Percentiles rank a stretch among this genome's conserved stretches.
Conservation (phyloP, 2,329 filamentous ascomycete species). For the Fusarium graminum region DNA sequence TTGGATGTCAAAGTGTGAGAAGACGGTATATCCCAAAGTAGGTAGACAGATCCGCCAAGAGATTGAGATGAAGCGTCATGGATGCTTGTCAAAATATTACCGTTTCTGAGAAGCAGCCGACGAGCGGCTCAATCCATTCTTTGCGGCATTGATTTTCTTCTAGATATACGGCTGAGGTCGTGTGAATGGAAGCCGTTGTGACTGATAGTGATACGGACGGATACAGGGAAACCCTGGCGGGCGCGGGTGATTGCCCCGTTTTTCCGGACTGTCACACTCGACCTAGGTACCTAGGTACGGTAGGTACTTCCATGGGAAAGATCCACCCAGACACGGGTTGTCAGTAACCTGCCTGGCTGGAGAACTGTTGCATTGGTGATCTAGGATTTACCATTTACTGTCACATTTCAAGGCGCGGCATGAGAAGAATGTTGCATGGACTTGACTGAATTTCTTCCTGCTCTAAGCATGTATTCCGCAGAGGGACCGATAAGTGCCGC, state of each 20-base stretch:
- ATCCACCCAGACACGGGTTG: conserved; percentile 13
- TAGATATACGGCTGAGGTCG: conserved; percentile 6
- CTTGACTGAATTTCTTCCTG: neutral
- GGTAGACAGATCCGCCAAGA: conserved; percentile 1
- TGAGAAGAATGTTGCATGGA: neutral
- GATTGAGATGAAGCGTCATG: conserved; percentile 3
- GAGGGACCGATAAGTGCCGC: neutral
- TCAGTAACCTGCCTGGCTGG: conserved; percentile 6
- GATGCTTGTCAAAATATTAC: too few relatives aligned
- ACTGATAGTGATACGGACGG: conserved; percentile 19
- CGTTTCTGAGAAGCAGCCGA: neutral
- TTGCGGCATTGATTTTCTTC: conserved; percentile 2
- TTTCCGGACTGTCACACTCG: conserved; percentile 25
- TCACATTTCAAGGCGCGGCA: neutral
- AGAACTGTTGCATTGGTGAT: conserved; percentile 1
- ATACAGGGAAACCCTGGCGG: conserved; percentile 35
- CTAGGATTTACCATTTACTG: neutral
- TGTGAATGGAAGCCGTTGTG: conserved; percentile 17
- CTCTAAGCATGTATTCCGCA: neutral
- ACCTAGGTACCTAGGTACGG: conserved; percentile 9
- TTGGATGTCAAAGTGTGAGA: conserved; percentile 8
- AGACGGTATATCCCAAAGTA: conserved; percentile 9
- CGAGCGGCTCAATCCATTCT: conserved; percentile 4
- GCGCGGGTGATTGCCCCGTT: conserved; percentile 32
- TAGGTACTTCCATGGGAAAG: neutral